Evolutionary conservation across 768 basidiomycete genomes (phyloP).

Genomic region (Mycena chlorophos): DNA sequence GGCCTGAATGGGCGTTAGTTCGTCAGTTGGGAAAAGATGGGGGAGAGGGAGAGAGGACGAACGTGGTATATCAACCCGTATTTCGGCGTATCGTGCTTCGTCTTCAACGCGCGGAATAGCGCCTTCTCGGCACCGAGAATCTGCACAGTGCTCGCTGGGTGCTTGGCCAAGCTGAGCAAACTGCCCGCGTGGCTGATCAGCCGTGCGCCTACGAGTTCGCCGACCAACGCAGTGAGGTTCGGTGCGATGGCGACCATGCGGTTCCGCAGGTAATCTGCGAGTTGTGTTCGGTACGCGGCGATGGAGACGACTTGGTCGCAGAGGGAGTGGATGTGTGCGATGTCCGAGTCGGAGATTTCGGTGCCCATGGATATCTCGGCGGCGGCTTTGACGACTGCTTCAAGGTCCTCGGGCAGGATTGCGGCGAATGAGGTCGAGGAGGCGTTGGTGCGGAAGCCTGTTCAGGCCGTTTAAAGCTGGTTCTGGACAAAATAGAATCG

Average conservation of each 20-base stretch:
- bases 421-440: conserved; percentile 80
- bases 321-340: conserved; percentile 93
- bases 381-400: conserved; percentile 90
- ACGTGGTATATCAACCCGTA: conserved; percentile 99
- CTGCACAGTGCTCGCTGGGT: conserved; percentile 97
- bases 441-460: conserved; percentile 95
- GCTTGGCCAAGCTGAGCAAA: conserved; percentile 92
- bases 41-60: conserved; percentile 27
- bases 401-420: conserved; percentile 96
- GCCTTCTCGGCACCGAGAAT: conserved; percentile 99
- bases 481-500: not conserved
- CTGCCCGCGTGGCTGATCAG: conserved; percentile 96
- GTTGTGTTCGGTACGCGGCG: conserved; percentile 89
- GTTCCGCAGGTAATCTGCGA: conserved; percentile 95
- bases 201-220: conserved; percentile 90
- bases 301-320: conserved; percentile 99
- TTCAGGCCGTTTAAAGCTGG: not conserved
- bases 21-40: conserved; percentile 4
- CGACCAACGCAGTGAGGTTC: conserved; percentile 89
- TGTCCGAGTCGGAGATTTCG: conserved; percentile 96
- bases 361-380: conserved; percentile 99
- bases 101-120: conserved; percentile 95
- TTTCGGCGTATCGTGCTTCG: conserved; percentile 98
- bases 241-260: conserved; percentile 98
- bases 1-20: conserved; percentile 49